Percentiles rank a stretch among this genome's conserved stretches.
These are phyloP conservation scores for Hypoxylon rickii DNA, from an alignment of 495 filamentous ascomycete genomes.

Conservation along the genomic window DNA sequence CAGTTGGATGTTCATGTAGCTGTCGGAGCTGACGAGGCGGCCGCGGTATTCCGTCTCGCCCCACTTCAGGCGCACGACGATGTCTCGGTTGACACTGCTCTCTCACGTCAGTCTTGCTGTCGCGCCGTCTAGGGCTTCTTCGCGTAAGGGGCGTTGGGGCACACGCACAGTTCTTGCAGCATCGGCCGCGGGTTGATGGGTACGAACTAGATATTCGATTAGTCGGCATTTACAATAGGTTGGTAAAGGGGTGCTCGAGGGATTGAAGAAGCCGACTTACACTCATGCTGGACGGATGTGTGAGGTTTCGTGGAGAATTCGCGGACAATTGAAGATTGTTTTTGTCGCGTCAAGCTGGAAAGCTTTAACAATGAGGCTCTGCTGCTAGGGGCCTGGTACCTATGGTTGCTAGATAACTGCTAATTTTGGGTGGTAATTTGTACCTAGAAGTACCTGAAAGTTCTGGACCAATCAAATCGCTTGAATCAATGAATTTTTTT, in stretches of 20 bases:
- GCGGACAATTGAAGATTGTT: no score
- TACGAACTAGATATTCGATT: constrained; percentile 61
- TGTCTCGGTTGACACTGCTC: constrained; percentile 81
- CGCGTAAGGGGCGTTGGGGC: constrained; percentile 1
- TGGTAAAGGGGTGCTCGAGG: not conserved
- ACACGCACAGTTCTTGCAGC: constrained; percentile 80
- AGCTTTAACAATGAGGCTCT: not conserved
- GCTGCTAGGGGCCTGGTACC: no score
- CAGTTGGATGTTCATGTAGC: constrained; percentile 98
- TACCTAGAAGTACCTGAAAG: not conserved
- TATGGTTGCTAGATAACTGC: no score
- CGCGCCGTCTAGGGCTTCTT: constrained; percentile 4
- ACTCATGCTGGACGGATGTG: constrained; percentile 35
- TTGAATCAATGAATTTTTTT: not conserved
- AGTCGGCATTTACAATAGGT: not conserved
- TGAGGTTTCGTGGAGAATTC: constrained; percentile 13
- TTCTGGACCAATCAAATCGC: no score
- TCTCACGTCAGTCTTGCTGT: constrained; percentile 3
- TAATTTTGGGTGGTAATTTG: no score
- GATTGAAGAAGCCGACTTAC: constrained; percentile 12
- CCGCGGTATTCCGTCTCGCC: constrained; percentile 96
- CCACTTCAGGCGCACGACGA: constrained; percentile 95
- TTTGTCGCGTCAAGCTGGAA: not conserved
- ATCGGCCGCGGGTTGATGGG: constrained; percentile 90
- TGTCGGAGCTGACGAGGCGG: constrained; percentile 83